Conservation (phyloP, 2,329 filamentous ascomycete species). For the Cucurbitaria berberidis region DNA sequence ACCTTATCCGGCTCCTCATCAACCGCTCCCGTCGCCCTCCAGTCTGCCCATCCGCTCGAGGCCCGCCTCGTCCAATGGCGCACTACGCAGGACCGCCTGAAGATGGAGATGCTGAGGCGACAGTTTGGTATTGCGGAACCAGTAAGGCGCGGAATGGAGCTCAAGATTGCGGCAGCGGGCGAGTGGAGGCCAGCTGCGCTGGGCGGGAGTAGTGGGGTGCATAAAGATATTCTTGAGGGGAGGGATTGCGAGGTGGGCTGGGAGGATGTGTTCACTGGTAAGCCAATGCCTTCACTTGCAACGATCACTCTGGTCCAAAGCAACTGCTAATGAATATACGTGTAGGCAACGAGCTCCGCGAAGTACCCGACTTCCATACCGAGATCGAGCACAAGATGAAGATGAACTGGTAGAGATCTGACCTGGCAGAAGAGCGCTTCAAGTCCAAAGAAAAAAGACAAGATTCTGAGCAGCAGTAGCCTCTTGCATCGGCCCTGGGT, state of each 20-base stretch:
- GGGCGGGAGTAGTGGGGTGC: slow-evolving; percentile 70
- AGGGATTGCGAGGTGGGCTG: slow-evolving; percentile 79
- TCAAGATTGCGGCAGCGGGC: slow-evolving; percentile 81
- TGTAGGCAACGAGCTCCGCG: slow-evolving; percentile 70
- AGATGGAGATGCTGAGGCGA: slow-evolving; percentile 86
- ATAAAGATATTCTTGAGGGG: slow-evolving; percentile 87
- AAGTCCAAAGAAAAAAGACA: not conserved
- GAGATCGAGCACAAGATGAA: slow-evolving; percentile 94
- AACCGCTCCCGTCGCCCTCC: slow-evolving; percentile 51
- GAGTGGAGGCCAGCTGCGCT: slow-evolving; percentile 80
- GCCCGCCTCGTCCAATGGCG: slow-evolving; percentile 89
- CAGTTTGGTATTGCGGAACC: slow-evolving; percentile 94
- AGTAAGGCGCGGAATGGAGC: slow-evolving; percentile 90
- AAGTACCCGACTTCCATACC: slow-evolving; percentile 77
- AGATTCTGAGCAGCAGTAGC: not conserved
- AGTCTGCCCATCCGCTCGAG: slow-evolving; percentile 87
- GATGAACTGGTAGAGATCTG: slow-evolving; percentile 64
- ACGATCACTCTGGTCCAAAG: not conserved
- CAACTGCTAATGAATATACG: not conserved
- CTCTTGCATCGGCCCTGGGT: not conserved
- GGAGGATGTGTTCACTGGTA: slow-evolving; percentile 90
- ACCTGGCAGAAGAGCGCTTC: not conserved
- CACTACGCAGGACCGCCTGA: slow-evolving; percentile 81
- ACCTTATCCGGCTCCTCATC: slow-evolving; percentile 28
- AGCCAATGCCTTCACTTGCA: slow-evolving; percentile 30